Evolutionary conservation across 768 basidiomycete species (phyloP), one percentile per base, ranked within the genome.

Genomic region (Russula foetens): DNA sequence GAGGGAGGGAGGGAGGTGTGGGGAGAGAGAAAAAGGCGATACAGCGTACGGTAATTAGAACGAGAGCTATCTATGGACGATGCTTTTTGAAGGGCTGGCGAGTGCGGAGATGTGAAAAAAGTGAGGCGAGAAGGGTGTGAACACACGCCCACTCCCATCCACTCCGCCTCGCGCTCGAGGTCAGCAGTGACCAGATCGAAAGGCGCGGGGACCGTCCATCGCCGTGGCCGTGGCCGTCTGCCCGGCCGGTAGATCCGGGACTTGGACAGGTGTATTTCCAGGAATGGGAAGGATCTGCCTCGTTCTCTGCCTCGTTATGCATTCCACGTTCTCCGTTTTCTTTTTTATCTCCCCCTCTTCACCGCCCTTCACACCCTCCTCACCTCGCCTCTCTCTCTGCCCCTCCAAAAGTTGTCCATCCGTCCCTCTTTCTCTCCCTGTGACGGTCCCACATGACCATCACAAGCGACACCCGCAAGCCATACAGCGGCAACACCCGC

Each of bases 381-480:
- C 21, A 7, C 35, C 35, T 35, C 39, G 39, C 39, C 15, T 47
- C 35, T 17, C 54, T 33, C 24, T 31, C 9, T 35, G 35, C 35
- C 35, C 14, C 6, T 12, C 35, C 35, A n/a, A n/a, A n/a, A n/a
- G n/a, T n/a, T 11, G 9, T 12, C 14, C 35, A 35, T 35, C 35
- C 4, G 9, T 12, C 35, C 35, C 35, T 12, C 52, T 33, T n/a
- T n/a, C 23, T 14, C n/a, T 46, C 28, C 47, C 31, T 48, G 53
- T 52, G 33, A 44, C 56, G 50, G 54, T 60, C 62, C 68, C 43
- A 45, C 9, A 80, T 82, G 79, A 81, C 83, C 71, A 74, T 79
- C 45, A 71, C 77, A n/a, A 74, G 79, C 15, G 83, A 84, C 69
- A 83, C 82, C 67, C 81, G 89, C 58, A 89, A 87, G 72, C 89